A percentile compares a stretch with the other conserved stretches of the same genome.
Evolutionary conservation across 1,284 basidiomycete genomes (phyloP).

Genomic region (Schizophyllum amplum): DNA sequence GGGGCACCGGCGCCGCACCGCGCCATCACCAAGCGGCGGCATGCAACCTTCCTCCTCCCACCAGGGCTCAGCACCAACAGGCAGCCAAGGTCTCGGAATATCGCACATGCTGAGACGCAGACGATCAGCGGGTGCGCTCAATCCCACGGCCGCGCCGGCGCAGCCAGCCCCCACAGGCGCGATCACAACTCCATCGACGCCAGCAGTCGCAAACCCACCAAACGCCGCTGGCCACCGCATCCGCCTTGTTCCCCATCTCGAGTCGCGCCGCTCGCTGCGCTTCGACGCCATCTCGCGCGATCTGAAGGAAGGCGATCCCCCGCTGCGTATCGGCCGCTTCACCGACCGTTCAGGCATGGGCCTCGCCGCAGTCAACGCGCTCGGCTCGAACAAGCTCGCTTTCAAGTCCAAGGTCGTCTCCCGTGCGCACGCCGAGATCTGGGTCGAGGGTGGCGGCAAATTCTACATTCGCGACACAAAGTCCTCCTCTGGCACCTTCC

Average conservation of each 20-base stretch:
- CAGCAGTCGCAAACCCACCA: not conserved
- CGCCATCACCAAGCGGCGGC: constrained; percentile 2
- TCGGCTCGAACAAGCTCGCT: constrained; percentile 78
- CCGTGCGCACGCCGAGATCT: constrained; percentile 91
- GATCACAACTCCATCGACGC: not conserved
- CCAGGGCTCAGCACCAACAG: not conserved
- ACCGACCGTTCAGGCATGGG: constrained; percentile 76
- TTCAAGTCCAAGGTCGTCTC: constrained; percentile 97
- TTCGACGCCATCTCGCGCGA: constrained; percentile 93
- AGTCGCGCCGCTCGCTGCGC: constrained; percentile 80
- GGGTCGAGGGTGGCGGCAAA: constrained; percentile 57
- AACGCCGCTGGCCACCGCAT: constrained; percentile 39
- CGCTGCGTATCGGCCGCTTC: constrained; percentile 87
- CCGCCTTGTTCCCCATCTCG: constrained; percentile 91
- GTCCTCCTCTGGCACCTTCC: constrained; percentile 87
- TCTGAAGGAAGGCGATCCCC: constrained; percentile 55
- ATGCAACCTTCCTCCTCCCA: constrained; percentile 3
- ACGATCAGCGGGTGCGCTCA: constrained; percentile 37
- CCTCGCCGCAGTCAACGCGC: constrained; percentile 59
- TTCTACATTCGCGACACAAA: constrained; percentile 93
- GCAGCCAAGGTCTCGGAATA: constrained; percentile 14
- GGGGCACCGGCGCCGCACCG: constrained; percentile 13
- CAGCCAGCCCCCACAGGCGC: constrained; percentile 1
- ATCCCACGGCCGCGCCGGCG: constrained; percentile 10
- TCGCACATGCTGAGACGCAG: constrained; percentile 42